Percentiles rank a stretch among this genome's conserved stretches.
These are phyloP conservation scores for Nemophila menziesii DNA, from an alignment of 257 asterid genomes.

Conservation along the genomic window DNA sequence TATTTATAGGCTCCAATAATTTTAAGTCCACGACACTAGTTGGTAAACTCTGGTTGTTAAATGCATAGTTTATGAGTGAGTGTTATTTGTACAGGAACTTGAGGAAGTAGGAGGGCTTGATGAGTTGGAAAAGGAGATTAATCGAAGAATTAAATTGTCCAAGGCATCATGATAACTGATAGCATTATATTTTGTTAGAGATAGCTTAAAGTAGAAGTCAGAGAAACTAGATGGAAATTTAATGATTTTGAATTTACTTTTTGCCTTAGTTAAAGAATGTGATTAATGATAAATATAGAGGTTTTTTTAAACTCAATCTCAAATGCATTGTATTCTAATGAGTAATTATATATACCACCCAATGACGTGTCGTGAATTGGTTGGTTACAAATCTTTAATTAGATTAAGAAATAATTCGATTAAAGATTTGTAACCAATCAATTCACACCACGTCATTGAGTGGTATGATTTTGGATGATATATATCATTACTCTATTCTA, in stretches of 20 bases:
- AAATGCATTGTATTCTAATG: not conserved
- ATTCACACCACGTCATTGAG: no score
- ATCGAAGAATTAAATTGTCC: conserved; percentile 40
- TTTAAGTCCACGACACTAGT: no score
- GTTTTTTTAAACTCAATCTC: not conserved
- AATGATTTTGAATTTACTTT: conserved; percentile 2
- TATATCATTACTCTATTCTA: no score
- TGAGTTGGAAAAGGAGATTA: conserved; percentile 64
- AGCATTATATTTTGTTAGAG: not conserved
- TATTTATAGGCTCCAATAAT: no score
- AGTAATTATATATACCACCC: no score
- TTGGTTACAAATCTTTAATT: no score
- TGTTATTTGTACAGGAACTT: conserved; percentile 44
- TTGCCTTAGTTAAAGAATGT: not conserved
- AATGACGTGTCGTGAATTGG: no score
- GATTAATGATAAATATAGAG: not conserved
- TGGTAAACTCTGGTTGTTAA: not conserved
- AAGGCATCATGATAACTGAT: conserved; percentile 23
- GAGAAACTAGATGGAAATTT: not conserved
- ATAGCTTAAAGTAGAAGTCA: not conserved
- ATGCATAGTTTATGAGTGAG: not conserved
- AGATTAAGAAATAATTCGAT: no score
- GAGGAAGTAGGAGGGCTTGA: conserved; percentile 76
- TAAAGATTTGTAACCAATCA: no score
- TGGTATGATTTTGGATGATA: no score